Base-by-base conservation (phyloP, 768 basidiomycete genomes). In the Trametes cingulata region DNA sequence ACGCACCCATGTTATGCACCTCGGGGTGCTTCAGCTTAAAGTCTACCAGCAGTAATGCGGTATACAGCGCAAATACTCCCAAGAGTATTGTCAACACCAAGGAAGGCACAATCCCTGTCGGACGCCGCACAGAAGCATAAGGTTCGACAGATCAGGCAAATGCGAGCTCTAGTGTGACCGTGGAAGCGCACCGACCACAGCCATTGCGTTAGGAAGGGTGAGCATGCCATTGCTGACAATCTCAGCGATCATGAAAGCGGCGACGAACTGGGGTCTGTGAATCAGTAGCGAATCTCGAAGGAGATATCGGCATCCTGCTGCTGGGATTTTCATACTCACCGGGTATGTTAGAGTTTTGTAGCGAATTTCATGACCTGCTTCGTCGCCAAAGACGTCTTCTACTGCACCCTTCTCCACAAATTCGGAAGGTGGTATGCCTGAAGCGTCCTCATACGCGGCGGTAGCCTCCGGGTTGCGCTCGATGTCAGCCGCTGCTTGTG, bases 201-300 rank as follows among this genome's bases (percentile, higher is more conserved):
- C 82, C 58, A 83, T 74, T 13, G 81, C 74, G 46, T 77, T 80
- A 0, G 82, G 82, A 6, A 84, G 72, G 15, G 82, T 82, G 15
- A 83, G 66, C 77, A 83, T 80, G 12, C 82, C 82, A 68, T 82
- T 83, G 68, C 79, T 80, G 35, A 84, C 81, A 24, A 83, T 82
- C 66, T 83, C 82, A 42, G 82, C 81, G 52, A 82, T 82, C 82
- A 84, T 84, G 19, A 84, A 69, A 51, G 82, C 62, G 24, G 74
- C 70, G 8, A 82, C 79, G 59, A 82, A 79, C 80, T 82, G 53
- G 52, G 15, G 37, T 13, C 2, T 3, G 7, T 14, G 6, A 33
- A 15, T n/a, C 9, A 22, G 19, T 47, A 9, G n/a, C 35, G 3
- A n/a, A 9, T 7, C 24, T 25, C 5, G n/a, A 35, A n/a, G 45